These are phyloP conservation scores for Cardamine resedifolia DNA, from an alignment of 345 rosid species.

Conservation along the genomic window DNA sequence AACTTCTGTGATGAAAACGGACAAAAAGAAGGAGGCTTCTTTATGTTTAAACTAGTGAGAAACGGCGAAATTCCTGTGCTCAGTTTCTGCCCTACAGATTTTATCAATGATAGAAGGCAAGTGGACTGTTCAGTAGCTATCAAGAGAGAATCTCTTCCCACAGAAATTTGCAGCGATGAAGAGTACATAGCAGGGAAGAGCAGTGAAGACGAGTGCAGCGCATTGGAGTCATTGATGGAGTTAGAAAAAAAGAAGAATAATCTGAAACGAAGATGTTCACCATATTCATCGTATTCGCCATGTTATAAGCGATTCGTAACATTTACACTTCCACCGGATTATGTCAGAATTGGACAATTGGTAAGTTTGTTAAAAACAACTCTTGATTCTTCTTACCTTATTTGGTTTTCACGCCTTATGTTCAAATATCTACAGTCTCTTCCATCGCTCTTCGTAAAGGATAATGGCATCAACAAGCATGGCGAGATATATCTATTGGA, in stretches of 20 bases:
- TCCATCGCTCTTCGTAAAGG: background rate
- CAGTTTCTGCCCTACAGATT: background rate
- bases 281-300: slow-evolving; percentile 19
- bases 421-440: slow-evolving; percentile 1
- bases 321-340: slow-evolving; percentile 2
- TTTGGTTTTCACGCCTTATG: background rate
- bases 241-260: background rate
- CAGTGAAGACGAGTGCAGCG: background rate
- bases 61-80: background rate
- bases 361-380: background rate
- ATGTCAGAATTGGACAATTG: background rate
- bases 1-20: slow-evolving; percentile 11
- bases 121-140: background rate
- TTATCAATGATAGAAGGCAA: background rate
- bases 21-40: background rate
- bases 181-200: background rate
- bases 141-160: background rate
- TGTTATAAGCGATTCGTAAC: background rate
- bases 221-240: background rate
- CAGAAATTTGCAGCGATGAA: background rate
- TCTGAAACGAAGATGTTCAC: background rate
- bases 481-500: slow-evolving; percentile 9
- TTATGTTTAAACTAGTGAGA: background rate
- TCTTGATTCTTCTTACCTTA: background rate
- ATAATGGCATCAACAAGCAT: slow-evolving; percentile 13